phyloP scores from a whole-genome alignment of 768 basidiomycete species.

The Suillus americanus region DNA sequence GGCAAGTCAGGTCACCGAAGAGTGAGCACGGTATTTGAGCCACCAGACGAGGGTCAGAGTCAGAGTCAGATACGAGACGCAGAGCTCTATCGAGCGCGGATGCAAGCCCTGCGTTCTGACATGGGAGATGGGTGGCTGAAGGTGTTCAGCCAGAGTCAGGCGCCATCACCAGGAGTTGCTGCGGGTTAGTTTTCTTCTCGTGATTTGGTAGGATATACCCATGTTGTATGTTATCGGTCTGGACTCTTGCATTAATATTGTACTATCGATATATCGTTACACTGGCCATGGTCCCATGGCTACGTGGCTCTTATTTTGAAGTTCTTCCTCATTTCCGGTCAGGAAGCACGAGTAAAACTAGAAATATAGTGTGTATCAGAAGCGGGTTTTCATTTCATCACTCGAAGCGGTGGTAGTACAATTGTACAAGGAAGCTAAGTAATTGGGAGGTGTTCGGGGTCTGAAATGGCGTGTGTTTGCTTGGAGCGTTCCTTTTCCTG shows the following conservation, averaged over 20 bases:
- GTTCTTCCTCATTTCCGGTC: neutral
- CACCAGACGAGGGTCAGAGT: neutral
- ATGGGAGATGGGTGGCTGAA: constrained; percentile 91
- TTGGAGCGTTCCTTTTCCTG: constrained; percentile 1
- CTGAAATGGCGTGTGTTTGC: constrained; percentile 16
- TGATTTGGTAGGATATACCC: constrained; percentile 4
- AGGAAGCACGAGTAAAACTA: neutral
- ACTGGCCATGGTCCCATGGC: neutral
- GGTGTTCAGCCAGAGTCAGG: constrained; percentile 71
- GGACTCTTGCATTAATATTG: neutral
- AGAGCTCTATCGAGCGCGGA: constrained; percentile 71
- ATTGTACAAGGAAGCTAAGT: neutral
- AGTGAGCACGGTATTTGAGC: constrained; percentile 52
- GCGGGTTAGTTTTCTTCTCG: constrained; percentile 9
- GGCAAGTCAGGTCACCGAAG: constrained; percentile 14
- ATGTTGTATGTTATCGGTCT: neutral
- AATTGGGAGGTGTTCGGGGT: constrained; percentile 29
- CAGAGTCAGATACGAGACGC: constrained; percentile 46
- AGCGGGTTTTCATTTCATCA: neutral
- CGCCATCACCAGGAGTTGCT: constrained; percentile 10
- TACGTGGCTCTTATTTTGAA: neutral
- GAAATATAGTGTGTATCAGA: neutral
- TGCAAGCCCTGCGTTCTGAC: constrained; percentile 82
- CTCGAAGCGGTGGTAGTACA: neutral
- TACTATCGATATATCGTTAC: neutral